Evolutionary conservation across 768 basidiomycete genomes (phyloP).

Genomic region (Xerocomellus amylosporus): DNA sequence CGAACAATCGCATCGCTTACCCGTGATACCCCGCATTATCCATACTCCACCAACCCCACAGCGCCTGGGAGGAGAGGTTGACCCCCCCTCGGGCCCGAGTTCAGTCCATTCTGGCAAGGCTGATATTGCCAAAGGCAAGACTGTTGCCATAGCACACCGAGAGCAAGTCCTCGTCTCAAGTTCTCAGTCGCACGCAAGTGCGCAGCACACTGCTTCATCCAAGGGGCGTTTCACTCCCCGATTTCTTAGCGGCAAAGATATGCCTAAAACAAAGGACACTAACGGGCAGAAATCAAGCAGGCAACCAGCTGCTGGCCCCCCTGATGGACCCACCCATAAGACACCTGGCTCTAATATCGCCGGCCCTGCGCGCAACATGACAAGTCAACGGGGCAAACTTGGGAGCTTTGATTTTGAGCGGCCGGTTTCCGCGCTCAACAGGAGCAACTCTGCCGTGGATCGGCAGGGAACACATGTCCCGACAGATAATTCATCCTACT

Average conservation of each 20-base stretch:
- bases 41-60: conserved; percentile 39
- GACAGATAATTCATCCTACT: conserved; percentile 5
- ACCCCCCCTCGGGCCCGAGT: conserved; percentile 2
- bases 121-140: conserved; percentile 9
- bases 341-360: conserved; percentile 2
- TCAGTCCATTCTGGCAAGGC: conserved; percentile 15
- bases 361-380: conserved; percentile 27
- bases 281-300: conserved; percentile 28
- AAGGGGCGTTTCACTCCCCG: conserved; percentile 32
- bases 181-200: conserved; percentile 18
- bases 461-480: conserved; percentile 7
- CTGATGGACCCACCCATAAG: conserved; percentile 8
- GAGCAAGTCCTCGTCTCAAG: conserved; percentile 29
- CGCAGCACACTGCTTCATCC: neutral
- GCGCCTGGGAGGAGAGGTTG: conserved; percentile 20
- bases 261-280: conserved; percentile 17
- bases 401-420: conserved; percentile 79
- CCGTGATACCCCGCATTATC: conserved; percentile 31
- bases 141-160: conserved; percentile 17
- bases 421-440: conserved; percentile 44
- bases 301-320: conserved; percentile 13
- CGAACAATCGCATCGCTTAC: conserved; percentile 24
- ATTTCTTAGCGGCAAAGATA: conserved; percentile 28
- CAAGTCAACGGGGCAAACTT: conserved; percentile 51
- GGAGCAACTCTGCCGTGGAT: conserved; percentile 28